These are phyloP conservation scores for Mortierella sp. DNA, from an alignment of 371 early-diverging fungal species.

Conservation along the genomic window DNA sequence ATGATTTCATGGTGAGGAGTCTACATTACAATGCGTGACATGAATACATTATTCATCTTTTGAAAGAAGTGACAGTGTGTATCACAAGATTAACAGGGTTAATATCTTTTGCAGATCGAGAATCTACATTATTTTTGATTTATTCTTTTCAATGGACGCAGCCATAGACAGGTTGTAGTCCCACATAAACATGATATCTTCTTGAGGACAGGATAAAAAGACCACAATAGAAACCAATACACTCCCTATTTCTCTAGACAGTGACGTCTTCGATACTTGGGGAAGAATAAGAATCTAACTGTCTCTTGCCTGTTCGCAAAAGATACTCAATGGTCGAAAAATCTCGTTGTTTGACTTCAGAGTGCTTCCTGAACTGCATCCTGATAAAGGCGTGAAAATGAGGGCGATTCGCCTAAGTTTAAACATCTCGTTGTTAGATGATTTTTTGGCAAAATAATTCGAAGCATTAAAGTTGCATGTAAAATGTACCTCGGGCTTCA, in stretches of 20 bases:
- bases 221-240: too few relatives aligned
- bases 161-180: too few relatives aligned
- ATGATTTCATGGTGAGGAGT: too few relatives aligned
- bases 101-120: too few relatives aligned
- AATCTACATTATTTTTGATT: too few relatives aligned
- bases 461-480: not conserved
- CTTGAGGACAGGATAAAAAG: too few relatives aligned
- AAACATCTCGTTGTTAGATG: not conserved
- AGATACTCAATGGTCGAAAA: constrained; percentile 76
- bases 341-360: constrained; percentile 64
- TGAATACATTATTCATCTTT: too few relatives aligned
- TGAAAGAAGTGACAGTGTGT: too few relatives aligned
- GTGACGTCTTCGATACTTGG: constrained; percentile 72
- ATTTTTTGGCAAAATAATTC: not conserved
- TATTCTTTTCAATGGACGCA: too few relatives aligned
- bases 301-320: constrained; percentile 68
- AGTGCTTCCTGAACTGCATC: constrained; percentile 68
- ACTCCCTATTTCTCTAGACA: constrained; percentile 29
- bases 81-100: not conserved
- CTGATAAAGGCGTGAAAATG: constrained; percentile 73
- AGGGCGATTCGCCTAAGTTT: constrained; percentile 62
- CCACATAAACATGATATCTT: too few relatives aligned
- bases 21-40: too few relatives aligned
- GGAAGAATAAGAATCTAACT: constrained; percentile 66
- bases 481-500: constrained; percentile 64